Base-by-base conservation (phyloP, 805 yeast genomes). In the Kodamaea laetipori region DNA sequence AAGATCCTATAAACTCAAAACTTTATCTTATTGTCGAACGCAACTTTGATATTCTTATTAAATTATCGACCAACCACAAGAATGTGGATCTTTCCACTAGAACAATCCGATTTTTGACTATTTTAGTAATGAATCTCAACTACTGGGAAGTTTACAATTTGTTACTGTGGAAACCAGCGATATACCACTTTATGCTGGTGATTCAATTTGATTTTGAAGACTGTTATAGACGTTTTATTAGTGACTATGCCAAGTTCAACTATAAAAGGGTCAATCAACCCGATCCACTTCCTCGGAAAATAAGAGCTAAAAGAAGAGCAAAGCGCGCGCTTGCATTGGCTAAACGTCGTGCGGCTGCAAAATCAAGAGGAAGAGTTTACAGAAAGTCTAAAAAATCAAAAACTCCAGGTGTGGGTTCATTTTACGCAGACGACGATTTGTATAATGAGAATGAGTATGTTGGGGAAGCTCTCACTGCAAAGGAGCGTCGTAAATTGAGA, bases 131-230 rank as follows among this genome's bases (percentile, higher is more conserved):
- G 71, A 51, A 51, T 30, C 52, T 68, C 33, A 71, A 71, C 48
- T 71, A 71, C 53, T 71, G 76, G 76, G 75, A 71, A 49, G 47
- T 71, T 17, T 70, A 69, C 53, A 70, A 68, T 39, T 53, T 71
- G 28, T 56, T 71, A 12, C 54, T 58, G 13, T 66, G 72, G 71
- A 68, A 69, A 45, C 75, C 76, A 1, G 62, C 71, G 4, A 64
- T 71, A 12, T 68, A 64, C 49, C 72, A 66, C 46, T 71, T 71
- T 41, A 52, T 71, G 32, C 48, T 50, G 4, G 53, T 71, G n/a
- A 68, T 71, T 16, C 60, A 66, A 15, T 67, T 69, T 47, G 71
- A 71, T 48, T 48, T 71, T 30, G 56, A 64, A 43, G 74, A 68
- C n/a, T 69, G 74, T 46, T 70, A 71, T 47, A 26, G 46, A 1